Evolutionary conservation across 306 rosid genomes (phyloP).

Genomic region (Medicago ruthenica): DNA sequence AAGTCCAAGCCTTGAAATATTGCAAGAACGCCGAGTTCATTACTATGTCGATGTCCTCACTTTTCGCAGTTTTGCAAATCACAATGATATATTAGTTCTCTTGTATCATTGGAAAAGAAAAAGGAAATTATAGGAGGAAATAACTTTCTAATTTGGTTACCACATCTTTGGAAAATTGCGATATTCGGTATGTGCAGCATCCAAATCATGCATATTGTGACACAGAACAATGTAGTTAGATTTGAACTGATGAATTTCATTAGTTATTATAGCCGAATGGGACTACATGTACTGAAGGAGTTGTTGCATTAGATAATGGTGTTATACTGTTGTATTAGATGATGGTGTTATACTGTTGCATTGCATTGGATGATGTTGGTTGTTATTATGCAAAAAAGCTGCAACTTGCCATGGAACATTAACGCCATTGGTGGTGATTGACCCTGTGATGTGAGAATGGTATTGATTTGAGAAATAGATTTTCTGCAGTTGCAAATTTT

Average conservation of each 20-base stretch:
- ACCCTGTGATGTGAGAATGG: neutral
- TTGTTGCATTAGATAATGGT: neutral
- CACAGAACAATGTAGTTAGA: conserved; percentile 14
- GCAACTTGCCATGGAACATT: conserved; percentile 14
- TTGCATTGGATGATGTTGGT: neutral
- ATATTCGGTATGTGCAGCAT: conserved; percentile 4
- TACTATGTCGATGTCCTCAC: conserved; percentile 18
- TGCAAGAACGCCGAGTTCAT: conserved; percentile 33
- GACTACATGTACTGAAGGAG: neutral
- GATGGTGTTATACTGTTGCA: neutral
- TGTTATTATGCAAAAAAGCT: neutral
- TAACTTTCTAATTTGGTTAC: conserved; percentile 32
- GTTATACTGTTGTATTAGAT: neutral
- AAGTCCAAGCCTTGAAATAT: conserved; percentile 13
- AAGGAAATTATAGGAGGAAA: conserved; percentile 20
- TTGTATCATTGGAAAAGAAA: conserved; percentile 27
- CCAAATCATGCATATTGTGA: conserved; percentile 24
- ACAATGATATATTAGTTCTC: conserved; percentile 35
- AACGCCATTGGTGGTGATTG: neutral
- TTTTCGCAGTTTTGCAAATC: conserved; percentile 38
- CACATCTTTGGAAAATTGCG: conserved; percentile 32
- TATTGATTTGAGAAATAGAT: neutral
- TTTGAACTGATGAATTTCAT: conserved; percentile 11
- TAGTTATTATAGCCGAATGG: conserved; percentile 32
- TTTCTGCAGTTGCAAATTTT: neutral